phyloP scores from a whole-genome alignment of 352 stramenopile species.

The Ophiocytium majus region DNA sequence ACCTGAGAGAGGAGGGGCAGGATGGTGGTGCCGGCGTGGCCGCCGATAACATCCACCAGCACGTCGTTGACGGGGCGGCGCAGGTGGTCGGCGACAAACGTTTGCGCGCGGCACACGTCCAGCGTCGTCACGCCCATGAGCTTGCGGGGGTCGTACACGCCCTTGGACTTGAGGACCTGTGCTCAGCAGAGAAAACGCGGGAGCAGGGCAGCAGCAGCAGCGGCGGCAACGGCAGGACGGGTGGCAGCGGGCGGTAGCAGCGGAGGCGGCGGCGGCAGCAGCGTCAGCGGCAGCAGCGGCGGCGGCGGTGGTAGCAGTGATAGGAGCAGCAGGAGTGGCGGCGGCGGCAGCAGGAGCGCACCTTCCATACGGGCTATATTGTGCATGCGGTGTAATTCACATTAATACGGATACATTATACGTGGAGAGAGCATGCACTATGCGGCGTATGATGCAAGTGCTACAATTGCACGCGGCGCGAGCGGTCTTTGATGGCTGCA shows the following conservation, averaged over 20 bases:
- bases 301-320: no score
- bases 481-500: no score
- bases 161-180: constrained; percentile 51
- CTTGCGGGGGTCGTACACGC: constrained; percentile 93
- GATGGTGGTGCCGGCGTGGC: constrained; percentile 98
- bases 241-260: background rate
- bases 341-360: no score
- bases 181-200: background rate
- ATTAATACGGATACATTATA: no score
- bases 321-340: no score
- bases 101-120: constrained; percentile 95
- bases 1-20: constrained; percentile 96
- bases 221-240: background rate
- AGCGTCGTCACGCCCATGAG: constrained; percentile 97
- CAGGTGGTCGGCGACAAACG: constrained; percentile 81
- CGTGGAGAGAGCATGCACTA: no score
- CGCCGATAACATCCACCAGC: constrained; percentile 94
- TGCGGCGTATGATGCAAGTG: no score
- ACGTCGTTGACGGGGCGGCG: constrained; percentile 75
- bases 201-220: background rate
- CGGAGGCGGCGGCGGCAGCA: no score
- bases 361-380: no score
- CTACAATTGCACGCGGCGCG: no score
- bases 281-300: no score
- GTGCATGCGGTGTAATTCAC: no score